Percentiles rank a stretch among this genome's conserved stretches.
Evolutionary conservation across 495 filamentous ascomycete species (phyloP).

Genomic region (Delitschia confertaspora): DNA sequence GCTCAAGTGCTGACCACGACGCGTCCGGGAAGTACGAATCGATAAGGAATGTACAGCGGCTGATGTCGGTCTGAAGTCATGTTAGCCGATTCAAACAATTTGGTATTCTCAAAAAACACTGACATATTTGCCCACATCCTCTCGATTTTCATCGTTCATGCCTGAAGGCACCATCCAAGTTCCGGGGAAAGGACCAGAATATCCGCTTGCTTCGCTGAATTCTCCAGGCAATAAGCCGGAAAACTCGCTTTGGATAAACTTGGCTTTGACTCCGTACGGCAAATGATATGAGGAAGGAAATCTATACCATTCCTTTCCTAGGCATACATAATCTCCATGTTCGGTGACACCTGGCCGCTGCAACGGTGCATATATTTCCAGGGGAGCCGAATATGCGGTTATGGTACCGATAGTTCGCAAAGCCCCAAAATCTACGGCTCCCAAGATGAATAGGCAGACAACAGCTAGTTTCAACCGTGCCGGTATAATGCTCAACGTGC

Average conservation of each 20-base stretch:
- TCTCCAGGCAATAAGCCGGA: slow-evolving; percentile 82
- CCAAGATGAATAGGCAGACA: slow-evolving; percentile 47
- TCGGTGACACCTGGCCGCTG: slow-evolving; percentile 42
- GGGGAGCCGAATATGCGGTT: slow-evolving; percentile 75
- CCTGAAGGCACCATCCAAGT: slow-evolving; percentile 73
- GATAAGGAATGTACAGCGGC: slow-evolving; percentile 71
- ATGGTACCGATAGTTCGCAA: slow-evolving; percentile 72
- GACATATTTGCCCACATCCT: slow-evolving; percentile 83
- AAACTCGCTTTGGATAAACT: slow-evolving; percentile 86
- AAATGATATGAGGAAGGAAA: slow-evolving; percentile 92
- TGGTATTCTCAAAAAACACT: too few species aligned
- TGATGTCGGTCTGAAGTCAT: slow-evolving; percentile 50
- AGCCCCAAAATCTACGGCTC: slow-evolving; percentile 54
- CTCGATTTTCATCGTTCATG: slow-evolving; percentile 87
- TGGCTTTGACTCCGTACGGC: slow-evolving; percentile 66
- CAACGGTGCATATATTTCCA: slow-evolving; percentile 61
- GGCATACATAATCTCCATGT: slow-evolving; percentile 64
- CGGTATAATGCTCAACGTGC: slow-evolving; percentile 61
- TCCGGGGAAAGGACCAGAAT: slow-evolving; percentile 56
- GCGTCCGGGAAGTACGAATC: slow-evolving; percentile 70
- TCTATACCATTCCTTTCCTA: slow-evolving; percentile 98
- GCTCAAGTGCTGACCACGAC: slow-evolving; percentile 52
- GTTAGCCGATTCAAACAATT: background rate
- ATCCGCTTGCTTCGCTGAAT: slow-evolving; percentile 62
- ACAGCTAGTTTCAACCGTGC: slow-evolving; percentile 55